A percentile compares a stretch with the other conserved stretches of the same genome.
Evolutionary conservation across 768 basidiomycete species (phyloP).

Genomic region (Rickenella mellea): DNA sequence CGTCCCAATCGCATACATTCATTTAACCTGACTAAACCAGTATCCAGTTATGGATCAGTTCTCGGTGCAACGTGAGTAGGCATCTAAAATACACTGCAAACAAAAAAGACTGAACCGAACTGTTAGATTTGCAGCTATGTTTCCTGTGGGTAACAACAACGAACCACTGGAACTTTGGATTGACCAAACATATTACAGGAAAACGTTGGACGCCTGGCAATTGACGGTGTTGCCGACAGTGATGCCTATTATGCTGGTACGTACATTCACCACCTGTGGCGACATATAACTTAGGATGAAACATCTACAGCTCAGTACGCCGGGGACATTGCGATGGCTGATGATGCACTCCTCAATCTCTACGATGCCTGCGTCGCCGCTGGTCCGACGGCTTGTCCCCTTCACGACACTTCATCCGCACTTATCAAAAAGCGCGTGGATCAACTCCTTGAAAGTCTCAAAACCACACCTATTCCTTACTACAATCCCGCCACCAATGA

Average conservation of each 20-base stretch:
- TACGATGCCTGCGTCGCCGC: neutral
- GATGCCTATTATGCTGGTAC: slow-evolving; percentile 13
- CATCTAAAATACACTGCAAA: neutral
- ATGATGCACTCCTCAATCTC: slow-evolving; percentile 3
- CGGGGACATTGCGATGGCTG: slow-evolving; percentile 9
- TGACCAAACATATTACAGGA: slow-evolving; percentile 11
- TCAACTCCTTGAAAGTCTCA: slow-evolving; percentile 9
- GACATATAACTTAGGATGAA: neutral
- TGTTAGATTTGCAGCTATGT: neutral
- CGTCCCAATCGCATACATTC: neutral
- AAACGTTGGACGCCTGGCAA: slow-evolving; percentile 20
- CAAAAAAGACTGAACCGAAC: neutral
- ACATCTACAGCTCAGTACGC: slow-evolving; percentile 1
- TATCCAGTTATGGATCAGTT: slow-evolving; percentile 6
- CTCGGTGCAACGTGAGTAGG: slow-evolving; percentile 10
- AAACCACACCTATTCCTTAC: slow-evolving; percentile 13
- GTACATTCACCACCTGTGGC: neutral
- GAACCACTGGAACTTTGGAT: neutral
- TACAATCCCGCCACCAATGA: slow-evolving; percentile 1
- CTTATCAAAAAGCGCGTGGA: slow-evolving; percentile 11
- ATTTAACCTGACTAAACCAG: neutral
- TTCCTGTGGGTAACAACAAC: neutral
- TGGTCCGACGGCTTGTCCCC: slow-evolving; percentile 7
- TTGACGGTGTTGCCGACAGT: slow-evolving; percentile 19
- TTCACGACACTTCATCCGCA: slow-evolving; percentile 13